phyloP scores from a whole-genome alignment of 2,329 filamentous ascomycete species.

The Pseudomassariella vexata region DNA sequence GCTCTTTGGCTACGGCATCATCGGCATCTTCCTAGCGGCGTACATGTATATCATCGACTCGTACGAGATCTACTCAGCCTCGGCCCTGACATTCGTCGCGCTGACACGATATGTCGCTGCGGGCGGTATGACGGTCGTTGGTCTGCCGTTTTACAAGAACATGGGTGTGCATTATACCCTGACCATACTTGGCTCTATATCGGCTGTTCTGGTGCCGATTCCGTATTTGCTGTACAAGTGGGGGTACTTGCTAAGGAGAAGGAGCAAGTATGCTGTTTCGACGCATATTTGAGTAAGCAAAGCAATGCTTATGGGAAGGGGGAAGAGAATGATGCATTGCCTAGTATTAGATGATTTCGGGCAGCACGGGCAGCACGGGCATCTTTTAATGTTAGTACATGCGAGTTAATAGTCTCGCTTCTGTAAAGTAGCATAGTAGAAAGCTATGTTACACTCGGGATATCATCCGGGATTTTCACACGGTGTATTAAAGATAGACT shows the following conservation, averaged over 20 bases:
- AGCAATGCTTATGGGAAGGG: no score
- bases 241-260: conserved; percentile 7
- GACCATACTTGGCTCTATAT: conserved; percentile 24
- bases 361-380: no score
- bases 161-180: conserved; percentile 26
- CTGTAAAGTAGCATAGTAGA: no score
- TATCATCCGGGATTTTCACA: no score
- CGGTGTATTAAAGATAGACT: no score
- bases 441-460: no score
- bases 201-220: conserved; percentile 20
- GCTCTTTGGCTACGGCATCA: conserved; percentile 39
- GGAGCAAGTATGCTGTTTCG: conserved; percentile 9
- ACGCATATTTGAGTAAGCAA: conserved; percentile 7
- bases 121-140: conserved; percentile 27
- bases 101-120: conserved; percentile 24
- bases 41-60: conserved; percentile 32
- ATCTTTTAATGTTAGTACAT: no score
- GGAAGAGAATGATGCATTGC: no score
- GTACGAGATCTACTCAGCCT: conserved; percentile 26
- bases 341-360: no score
- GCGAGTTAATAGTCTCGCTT: no score
- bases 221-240: conserved; percentile 21
- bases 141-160: conserved; percentile 26
- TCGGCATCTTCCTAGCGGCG: conserved; percentile 28
- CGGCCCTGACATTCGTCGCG: conserved; percentile 24